These are phyloP conservation scores for Mycena citricolor DNA, from an alignment of 1,284 basidiomycete species.

Conservation along the genomic window DNA sequence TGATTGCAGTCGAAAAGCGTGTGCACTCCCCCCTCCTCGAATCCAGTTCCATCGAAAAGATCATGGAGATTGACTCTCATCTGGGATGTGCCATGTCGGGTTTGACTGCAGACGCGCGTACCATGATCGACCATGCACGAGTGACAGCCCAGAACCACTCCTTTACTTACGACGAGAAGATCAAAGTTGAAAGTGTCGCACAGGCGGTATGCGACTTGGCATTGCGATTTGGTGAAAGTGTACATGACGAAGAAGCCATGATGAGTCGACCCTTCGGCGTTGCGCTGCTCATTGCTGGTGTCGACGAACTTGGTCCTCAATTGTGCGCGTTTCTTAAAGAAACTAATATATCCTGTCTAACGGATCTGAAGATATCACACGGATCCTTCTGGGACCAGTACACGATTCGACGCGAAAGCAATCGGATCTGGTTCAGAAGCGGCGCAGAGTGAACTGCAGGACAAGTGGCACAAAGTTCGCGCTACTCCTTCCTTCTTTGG, in stretches of 20 bases:
- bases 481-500: constrained; percentile 1
- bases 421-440: constrained; percentile 98
- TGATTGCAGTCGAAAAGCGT: constrained; percentile 98
- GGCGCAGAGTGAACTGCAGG: constrained; percentile 95
- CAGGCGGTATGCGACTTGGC: constrained; percentile 99
- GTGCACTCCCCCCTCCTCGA: constrained; percentile 97
- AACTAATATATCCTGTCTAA: constrained; percentile 5
- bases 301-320: constrained; percentile 96
- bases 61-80: constrained; percentile 98
- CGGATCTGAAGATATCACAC: constrained; percentile 78
- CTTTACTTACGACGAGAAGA: constrained; percentile 96
- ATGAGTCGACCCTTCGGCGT: constrained; percentile 99
- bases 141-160: constrained; percentile 95
- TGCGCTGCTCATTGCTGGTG: constrained; percentile 93
- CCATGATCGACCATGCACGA: constrained; percentile 99
- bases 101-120: constrained; percentile 95
- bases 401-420: constrained; percentile 97
- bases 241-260: constrained; percentile 98
- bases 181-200: constrained; percentile 96
- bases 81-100: constrained; percentile 99
- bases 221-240: constrained; percentile 96
- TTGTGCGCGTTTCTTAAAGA: too few relatives aligned
- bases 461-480: constrained; percentile 91
- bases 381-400: constrained; percentile 98
- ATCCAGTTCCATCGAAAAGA: constrained; percentile 96